Percentiles rank a stretch among this genome's conserved stretches.
phyloP scores from a whole-genome alignment of 805 yeast genomes.

The Lipomyces yamanashiensis region DNA sequence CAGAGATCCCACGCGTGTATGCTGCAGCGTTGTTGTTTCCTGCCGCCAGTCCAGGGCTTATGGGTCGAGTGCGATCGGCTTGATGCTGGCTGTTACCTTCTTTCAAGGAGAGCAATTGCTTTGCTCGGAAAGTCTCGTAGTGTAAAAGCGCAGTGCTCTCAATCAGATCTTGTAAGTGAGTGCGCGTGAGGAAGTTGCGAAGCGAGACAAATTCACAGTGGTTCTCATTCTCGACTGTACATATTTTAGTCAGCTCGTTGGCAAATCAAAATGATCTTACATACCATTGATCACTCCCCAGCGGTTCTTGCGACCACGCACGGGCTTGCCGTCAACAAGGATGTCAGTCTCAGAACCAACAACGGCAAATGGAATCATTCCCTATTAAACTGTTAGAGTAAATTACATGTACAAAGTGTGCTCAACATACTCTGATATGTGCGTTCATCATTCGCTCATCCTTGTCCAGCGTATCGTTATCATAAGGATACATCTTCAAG shows the following conservation, averaged over 20 bases:
- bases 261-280: neutral
- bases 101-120: slow-evolving; percentile 90
- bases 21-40: neutral
- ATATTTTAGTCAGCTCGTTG: neutral
- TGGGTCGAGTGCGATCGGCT: slow-evolving; percentile 21
- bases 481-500: slow-evolving; percentile 77
- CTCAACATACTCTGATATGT: slow-evolving; percentile 72
- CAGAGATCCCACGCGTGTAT: slow-evolving; percentile 6
- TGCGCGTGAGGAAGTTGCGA: slow-evolving; percentile 91
- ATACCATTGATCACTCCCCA: slow-evolving; percentile 82
- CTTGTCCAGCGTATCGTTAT: slow-evolving; percentile 58
- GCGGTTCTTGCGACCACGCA: slow-evolving; percentile 88
- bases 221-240: slow-evolving; percentile 80
- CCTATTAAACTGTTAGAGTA: slow-evolving; percentile 9
- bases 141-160: slow-evolving; percentile 88
- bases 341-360: slow-evolving; percentile 87
- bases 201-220: slow-evolving; percentile 96
- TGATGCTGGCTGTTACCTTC: slow-evolving; percentile 53
- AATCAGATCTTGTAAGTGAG: slow-evolving; percentile 93
- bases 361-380: slow-evolving; percentile 81
- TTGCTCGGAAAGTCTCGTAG: slow-evolving; percentile 90
- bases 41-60: slow-evolving; percentile 23
- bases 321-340: slow-evolving; percentile 73
- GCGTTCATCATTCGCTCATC: slow-evolving; percentile 52
- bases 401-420: slow-evolving; percentile 42